Conservation (phyloP, 2,329 filamentous ascomycete genomes). For the Xylaria sp. region DNA sequence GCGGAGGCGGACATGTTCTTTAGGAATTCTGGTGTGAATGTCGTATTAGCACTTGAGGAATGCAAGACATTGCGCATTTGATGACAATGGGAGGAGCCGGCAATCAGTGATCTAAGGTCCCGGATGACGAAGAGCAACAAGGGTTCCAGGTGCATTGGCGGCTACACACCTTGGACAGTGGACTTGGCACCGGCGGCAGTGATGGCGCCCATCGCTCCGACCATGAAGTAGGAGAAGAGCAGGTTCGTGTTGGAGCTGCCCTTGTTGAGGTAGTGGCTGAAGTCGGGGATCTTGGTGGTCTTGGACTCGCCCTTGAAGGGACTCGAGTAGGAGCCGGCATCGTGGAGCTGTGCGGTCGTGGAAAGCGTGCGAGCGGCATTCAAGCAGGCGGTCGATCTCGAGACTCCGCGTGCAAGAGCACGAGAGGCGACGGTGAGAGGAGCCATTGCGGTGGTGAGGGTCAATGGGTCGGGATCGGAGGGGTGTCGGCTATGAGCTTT, state of each 20-base stretch:
- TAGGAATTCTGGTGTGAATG: constrained; percentile 80
- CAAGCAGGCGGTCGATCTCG: constrained; percentile 53
- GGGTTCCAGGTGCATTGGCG: background rate
- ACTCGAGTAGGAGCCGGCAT: constrained; percentile 63
- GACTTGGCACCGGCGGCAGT: constrained; percentile 95
- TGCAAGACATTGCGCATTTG: background rate
- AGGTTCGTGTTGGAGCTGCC: constrained; percentile 77
- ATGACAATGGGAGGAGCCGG: background rate
- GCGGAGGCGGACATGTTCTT: constrained; percentile 99
- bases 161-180: constrained; percentile 88
- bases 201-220: constrained; percentile 91
- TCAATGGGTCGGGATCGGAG: constrained; percentile 46
- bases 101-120: background rate
- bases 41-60: constrained; percentile 37
- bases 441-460: constrained; percentile 64
- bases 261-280: constrained; percentile 85
- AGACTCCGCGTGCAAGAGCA: constrained; percentile 71
- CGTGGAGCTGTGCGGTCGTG: constrained; percentile 62
- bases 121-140: constrained; percentile 37
- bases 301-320: constrained; percentile 70
- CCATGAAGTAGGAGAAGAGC: constrained; percentile 98
- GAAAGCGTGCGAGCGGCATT: constrained; percentile 64
- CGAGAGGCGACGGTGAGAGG: constrained; percentile 75
- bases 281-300: constrained; percentile 83
- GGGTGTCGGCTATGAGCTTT: constrained; percentile 51